Evolutionary conservation across 306 rosid species (phyloP).

Genomic region (Carpinus fangiana): DNA sequence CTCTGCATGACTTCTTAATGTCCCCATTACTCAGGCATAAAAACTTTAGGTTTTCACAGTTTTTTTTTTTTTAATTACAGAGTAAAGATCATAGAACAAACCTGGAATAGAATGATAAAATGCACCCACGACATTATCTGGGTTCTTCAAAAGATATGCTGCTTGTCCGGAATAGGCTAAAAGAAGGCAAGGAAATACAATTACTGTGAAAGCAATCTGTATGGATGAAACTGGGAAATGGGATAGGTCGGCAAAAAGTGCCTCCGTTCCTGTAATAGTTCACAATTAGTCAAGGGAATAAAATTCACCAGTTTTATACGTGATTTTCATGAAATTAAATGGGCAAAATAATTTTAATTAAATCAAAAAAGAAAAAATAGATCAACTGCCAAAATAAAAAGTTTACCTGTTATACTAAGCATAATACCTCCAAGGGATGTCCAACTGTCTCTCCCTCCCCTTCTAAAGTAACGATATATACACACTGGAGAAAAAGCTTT

Average conservation of each 20-base stretch:
- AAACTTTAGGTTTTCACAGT: background rate
- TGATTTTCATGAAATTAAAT: background rate
- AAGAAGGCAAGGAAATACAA: slow-evolving; percentile 98
- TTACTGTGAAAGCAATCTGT: slow-evolving; percentile 85
- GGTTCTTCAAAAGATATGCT: slow-evolving; percentile 75
- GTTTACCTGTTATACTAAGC: slow-evolving; percentile 93
- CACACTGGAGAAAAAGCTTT: slow-evolving; percentile 87
- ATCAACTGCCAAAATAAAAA: slow-evolving; percentile 4
- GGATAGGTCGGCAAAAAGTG: slow-evolving; percentile 91
- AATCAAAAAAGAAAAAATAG: background rate
- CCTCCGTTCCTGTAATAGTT: slow-evolving; percentile 86
- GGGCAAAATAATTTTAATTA: background rate
- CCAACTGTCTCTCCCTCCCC: slow-evolving; percentile 74
- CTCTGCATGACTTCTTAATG: background rate
- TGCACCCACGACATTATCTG: slow-evolving; percentile 46
- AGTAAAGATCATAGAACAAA: slow-evolving; percentile 29
- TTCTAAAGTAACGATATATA: slow-evolving; percentile 74
- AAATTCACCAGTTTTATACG: slow-evolving; percentile 18
- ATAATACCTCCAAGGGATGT: slow-evolving; percentile 94
- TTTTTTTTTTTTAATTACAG: background rate
- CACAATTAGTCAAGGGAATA: slow-evolving; percentile 29
- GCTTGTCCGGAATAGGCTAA: slow-evolving; percentile 97
- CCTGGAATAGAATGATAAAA: slow-evolving; percentile 97
- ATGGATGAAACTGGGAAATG: slow-evolving; percentile 96
- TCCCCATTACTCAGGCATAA: background rate